These are phyloP conservation scores for Solanum chiquidenum DNA, from an alignment of 257 asterid genomes.

Conservation along the genomic window DNA sequence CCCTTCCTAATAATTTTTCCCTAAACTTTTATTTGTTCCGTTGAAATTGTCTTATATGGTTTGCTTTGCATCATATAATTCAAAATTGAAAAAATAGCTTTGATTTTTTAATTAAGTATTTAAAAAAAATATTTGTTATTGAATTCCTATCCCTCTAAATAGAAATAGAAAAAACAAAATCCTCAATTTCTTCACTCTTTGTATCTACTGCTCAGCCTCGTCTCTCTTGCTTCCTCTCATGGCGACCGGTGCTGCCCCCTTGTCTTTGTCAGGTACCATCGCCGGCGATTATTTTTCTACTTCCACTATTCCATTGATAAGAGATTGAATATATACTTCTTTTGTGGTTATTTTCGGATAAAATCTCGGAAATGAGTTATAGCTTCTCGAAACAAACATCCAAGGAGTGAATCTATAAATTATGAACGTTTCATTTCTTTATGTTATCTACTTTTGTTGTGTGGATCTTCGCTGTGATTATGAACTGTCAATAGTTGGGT, in stretches of 20 bases:
- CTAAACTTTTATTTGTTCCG: neutral
- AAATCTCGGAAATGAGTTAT: neutral
- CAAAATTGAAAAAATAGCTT: neutral
- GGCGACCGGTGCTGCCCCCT: constrained; percentile 41
- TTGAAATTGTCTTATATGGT: neutral
- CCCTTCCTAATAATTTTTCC: neutral
- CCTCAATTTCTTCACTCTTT: neutral
- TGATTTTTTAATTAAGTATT: neutral
- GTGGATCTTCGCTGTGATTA: neutral
- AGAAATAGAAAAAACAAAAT: neutral
- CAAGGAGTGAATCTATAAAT: neutral
- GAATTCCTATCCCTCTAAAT: neutral
- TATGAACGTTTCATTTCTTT: neutral
- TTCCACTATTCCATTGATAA: neutral
- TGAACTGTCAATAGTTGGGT: neutral
- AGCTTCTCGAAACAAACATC: neutral
- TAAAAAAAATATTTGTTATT: neutral
- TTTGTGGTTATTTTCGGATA: neutral
- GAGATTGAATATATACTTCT: neutral
- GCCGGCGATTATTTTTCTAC: neutral
- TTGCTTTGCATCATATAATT: neutral
- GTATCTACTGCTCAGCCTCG: neutral
- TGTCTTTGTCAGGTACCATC: constrained; percentile 33
- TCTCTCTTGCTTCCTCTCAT: constrained; percentile 16
- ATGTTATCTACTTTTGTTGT: neutral